Conservation (phyloP, 306 rosid genomes). For the Nissolia schottii region DNA sequence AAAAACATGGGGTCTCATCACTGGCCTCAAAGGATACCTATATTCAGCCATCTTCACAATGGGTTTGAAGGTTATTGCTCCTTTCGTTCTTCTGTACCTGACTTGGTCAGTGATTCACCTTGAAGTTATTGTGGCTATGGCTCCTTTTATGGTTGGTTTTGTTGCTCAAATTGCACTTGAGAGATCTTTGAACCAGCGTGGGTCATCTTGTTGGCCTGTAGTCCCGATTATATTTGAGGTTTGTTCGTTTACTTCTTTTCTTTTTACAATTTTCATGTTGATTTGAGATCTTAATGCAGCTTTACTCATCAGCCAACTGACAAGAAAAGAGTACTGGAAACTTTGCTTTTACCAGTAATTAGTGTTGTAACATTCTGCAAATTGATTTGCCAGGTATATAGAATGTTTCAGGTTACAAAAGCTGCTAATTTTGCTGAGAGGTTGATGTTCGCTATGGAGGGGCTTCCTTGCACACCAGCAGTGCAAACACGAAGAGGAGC, state of each 20-base stretch:
- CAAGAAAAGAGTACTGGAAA: neutral
- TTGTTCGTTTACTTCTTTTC: neutral
- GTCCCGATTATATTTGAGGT: slow-evolving; percentile 87
- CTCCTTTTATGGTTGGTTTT: slow-evolving; percentile 67
- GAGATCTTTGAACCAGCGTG: slow-evolving; percentile 29
- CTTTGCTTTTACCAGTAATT: neutral
- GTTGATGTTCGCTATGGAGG: slow-evolving; percentile 54
- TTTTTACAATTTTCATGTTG: neutral
- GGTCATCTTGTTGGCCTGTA: slow-evolving; percentile 81
- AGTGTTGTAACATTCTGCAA: neutral
- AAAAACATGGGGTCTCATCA: slow-evolving; percentile 91
- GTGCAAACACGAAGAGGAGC: slow-evolving; percentile 51
- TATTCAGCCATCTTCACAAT: slow-evolving; percentile 50
- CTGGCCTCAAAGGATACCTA: slow-evolving; percentile 87
- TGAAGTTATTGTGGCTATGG: slow-evolving; percentile 42
- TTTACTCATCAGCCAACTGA: neutral
- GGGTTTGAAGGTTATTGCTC: slow-evolving; percentile 69
- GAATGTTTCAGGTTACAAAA: slow-evolving; percentile 77
- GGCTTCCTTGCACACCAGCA: slow-evolving; percentile 46
- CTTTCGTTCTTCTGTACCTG: slow-evolving; percentile 39
- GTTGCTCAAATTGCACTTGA: slow-evolving; percentile 64
- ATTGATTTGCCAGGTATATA: slow-evolving; percentile 49
- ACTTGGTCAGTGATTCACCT: slow-evolving; percentile 66
- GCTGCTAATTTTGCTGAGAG: slow-evolving; percentile 64
- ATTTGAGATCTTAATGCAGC: slow-evolving; percentile 1